Percentiles rank a stretch among this genome's conserved stretches.
These are phyloP conservation scores for Diaporthe sp. DNA, from an alignment of 2,329 filamentous ascomycete species.

Conservation along the genomic window DNA sequence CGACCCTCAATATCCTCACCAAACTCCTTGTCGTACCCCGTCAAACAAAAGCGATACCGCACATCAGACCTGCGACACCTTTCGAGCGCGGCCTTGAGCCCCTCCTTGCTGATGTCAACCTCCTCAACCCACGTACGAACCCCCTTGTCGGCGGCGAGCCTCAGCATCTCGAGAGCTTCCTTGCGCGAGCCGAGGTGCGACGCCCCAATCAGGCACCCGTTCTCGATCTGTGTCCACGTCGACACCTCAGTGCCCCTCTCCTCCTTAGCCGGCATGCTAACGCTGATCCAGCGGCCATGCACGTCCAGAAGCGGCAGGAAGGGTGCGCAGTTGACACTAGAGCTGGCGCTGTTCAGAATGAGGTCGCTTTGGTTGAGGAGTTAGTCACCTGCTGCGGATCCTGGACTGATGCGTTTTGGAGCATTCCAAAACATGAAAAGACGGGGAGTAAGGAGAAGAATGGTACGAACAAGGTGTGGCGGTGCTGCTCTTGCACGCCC, in stretches of 20 bases:
- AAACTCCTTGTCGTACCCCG: conserved; percentile 76
- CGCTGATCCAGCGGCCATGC: conserved; percentile 82
- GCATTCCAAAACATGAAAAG: too few relatives aligned
- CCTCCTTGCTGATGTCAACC: conserved; percentile 78
- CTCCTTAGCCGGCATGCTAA: conserved; percentile 75
- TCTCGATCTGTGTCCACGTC: conserved; percentile 79
- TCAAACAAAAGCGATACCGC: conserved; percentile 80
- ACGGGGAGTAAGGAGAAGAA: too few relatives aligned
- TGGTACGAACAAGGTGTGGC: conserved; percentile 63
- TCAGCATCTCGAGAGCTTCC: conserved; percentile 78
- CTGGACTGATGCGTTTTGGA: too few relatives aligned
- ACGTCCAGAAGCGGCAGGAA: conserved; percentile 86
- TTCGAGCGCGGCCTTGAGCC: conserved; percentile 75
- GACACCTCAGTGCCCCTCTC: conserved; percentile 77
- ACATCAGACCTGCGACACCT: conserved; percentile 78
- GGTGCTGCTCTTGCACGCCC: conserved; percentile 66
- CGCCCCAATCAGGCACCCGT: conserved; percentile 78
- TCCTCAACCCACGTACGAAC: conserved; percentile 78
- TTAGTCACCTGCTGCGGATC: too few relatives aligned
- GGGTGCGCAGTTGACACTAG: conserved; percentile 73
- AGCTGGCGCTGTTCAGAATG: conserved; percentile 80
- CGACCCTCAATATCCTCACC: conserved; percentile 47
- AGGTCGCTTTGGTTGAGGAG: conserved; percentile 59
- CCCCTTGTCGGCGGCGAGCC: conserved; percentile 76
- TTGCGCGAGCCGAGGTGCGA: conserved; percentile 77